Percentiles rank a stretch among this genome's conserved stretches.
Conservation (phyloP, 176 grass and related monocot genomes). For the Cenchrus americanus region DNA sequence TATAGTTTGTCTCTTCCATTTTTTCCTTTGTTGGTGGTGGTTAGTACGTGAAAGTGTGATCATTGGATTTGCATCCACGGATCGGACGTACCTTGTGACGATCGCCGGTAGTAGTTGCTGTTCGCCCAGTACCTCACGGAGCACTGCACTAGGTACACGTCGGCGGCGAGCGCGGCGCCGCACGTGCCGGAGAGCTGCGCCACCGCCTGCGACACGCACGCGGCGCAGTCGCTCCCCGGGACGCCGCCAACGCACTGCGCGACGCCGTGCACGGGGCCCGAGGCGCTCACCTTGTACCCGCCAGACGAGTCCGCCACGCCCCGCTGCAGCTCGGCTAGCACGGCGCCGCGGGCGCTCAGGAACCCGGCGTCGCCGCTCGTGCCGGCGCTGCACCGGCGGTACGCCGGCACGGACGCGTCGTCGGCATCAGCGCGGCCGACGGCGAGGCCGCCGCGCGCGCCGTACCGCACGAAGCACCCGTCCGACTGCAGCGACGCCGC, state of each 20-base stretch:
- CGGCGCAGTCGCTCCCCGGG: conserved; percentile 45
- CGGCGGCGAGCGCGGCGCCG: conserved; percentile 61
- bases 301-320: background rate
- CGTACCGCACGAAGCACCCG: conserved; percentile 78
- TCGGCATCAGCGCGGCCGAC: conserved; percentile 39
- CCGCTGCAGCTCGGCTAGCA: conserved; percentile 61
- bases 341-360: conserved; percentile 55
- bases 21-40: background rate
- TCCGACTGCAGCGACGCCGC: conserved; percentile 74
- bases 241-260: conserved; percentile 78
- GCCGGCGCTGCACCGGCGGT: conserved; percentile 67
- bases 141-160: conserved; percentile 79
- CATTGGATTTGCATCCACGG: background rate
- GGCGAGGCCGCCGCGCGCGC: conserved; percentile 51
- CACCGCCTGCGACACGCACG: conserved; percentile 75
- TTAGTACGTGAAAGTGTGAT: background rate
- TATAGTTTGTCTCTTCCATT: background rate
- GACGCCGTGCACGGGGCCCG: conserved; percentile 61
- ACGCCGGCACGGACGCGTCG: conserved; percentile 53
- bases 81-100: conserved; percentile 66
- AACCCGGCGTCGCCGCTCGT: conserved; percentile 60
- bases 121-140: conserved; percentile 83
- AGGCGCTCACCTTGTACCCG: conserved; percentile 60
- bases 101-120: conserved; percentile 51
- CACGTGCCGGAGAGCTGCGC: conserved; percentile 60